Evolutionary conservation across 2,329 filamentous ascomycete genomes (phyloP).

Genomic region (Colletotrichum sublineola): DNA sequence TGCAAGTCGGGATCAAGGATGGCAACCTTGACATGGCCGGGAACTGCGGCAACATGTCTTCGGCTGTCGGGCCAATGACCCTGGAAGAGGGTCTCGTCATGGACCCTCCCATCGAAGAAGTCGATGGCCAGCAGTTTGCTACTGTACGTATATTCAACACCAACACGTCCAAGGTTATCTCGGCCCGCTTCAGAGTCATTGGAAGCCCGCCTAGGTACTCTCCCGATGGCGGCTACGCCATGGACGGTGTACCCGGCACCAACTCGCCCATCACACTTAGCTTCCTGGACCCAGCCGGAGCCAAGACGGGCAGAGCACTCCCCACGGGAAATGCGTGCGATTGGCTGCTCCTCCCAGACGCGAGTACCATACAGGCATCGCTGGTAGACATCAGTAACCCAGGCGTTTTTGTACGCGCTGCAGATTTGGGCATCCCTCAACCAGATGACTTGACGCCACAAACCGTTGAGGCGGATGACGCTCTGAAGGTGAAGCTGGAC

Average conservation of each 20-base stretch:
- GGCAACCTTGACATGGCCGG: constrained; percentile 67
- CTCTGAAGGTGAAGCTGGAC: constrained; percentile 52
- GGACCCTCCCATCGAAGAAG: constrained; percentile 8
- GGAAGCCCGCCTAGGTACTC: constrained; percentile 46
- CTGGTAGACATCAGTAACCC: constrained; percentile 59
- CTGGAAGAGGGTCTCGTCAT: constrained; percentile 63
- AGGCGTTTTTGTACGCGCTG: constrained; percentile 55
- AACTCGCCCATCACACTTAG: constrained; percentile 53
- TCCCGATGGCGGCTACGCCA: constrained; percentile 52
- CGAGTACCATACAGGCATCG: constrained; percentile 50
- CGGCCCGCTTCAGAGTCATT: constrained; percentile 53
- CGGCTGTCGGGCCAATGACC: constrained; percentile 70
- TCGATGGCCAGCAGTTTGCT: constrained; percentile 26
- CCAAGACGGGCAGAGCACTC: constrained; percentile 55
- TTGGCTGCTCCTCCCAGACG: constrained; percentile 47
- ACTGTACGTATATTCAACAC: constrained; percentile 50
- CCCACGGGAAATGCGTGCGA: constrained; percentile 56
- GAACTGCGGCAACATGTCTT: constrained; percentile 74
- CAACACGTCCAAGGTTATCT: constrained; percentile 50
- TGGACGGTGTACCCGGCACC: constrained; percentile 57
- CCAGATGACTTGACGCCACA: constrained; percentile 44
- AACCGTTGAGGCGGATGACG: constrained; percentile 49
- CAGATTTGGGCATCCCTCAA: constrained; percentile 48
- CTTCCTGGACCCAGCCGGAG: constrained; percentile 56
- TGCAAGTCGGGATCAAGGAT: constrained; percentile 68